Evolutionary conservation across 2,329 filamentous ascomycete genomes (phyloP).

Genomic region (Penicillium sp.): DNA sequence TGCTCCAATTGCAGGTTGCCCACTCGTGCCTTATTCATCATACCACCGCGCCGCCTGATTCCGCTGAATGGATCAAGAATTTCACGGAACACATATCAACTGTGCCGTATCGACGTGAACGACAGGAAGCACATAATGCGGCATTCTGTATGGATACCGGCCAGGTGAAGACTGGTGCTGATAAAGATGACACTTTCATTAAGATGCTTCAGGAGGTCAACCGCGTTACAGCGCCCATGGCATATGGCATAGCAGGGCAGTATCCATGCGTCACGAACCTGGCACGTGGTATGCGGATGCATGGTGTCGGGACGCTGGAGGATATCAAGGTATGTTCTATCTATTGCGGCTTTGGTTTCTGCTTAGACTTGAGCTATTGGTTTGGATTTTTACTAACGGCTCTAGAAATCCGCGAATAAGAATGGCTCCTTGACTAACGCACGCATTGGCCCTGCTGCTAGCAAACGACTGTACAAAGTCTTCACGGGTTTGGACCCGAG

Average conservation of each 20-base stretch:
- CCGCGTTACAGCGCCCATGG: constrained; percentile 71
- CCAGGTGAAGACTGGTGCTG: constrained; percentile 71
- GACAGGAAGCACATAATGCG: constrained; percentile 50
- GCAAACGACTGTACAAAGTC: constrained; percentile 51
- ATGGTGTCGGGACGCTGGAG: constrained; percentile 65
- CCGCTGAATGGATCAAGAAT: constrained; percentile 69
- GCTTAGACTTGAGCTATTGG: background rate
- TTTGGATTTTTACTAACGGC: background rate
- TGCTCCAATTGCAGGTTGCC: constrained; percentile 69
- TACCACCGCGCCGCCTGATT: constrained; percentile 61
- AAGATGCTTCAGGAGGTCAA: constrained; percentile 76
- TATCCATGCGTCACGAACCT: constrained; percentile 62
- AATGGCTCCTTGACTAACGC: constrained; percentile 49
- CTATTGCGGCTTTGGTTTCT: background rate
- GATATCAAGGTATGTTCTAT: constrained; percentile 50
- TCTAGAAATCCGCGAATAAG: constrained; percentile 51
- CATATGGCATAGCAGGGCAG: constrained; percentile 66
- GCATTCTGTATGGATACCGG: constrained; percentile 78
- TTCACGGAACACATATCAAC: constrained; percentile 81
- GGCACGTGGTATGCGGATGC: constrained; percentile 58
- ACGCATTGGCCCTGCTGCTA: constrained; percentile 51
- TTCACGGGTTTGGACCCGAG: constrained; percentile 50
- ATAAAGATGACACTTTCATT: constrained; percentile 66
- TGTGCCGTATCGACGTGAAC: constrained; percentile 65
- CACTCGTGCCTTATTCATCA: constrained; percentile 72